Percentiles rank a stretch among this genome's conserved stretches.
Evolutionary conservation across 139 green algal species (phyloP).

Genomic region (Monoraphidium neglectum): DNA sequence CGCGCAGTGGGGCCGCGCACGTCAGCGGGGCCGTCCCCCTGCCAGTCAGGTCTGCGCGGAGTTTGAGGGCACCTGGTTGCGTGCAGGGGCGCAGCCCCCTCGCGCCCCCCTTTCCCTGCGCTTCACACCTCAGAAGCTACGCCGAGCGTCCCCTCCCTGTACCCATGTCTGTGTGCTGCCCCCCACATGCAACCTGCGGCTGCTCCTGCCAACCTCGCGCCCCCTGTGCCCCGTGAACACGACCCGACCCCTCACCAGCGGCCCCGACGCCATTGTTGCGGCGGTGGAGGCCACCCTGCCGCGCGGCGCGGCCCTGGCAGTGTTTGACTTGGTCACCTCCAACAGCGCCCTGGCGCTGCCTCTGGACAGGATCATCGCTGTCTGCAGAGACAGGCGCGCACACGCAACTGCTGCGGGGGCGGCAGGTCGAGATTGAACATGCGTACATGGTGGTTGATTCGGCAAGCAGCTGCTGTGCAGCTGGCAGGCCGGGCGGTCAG

Average conservation of each 20-base stretch:
- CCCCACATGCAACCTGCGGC: too few species aligned
- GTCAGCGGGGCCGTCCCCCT: slow-evolving; percentile 50
- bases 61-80: background rate
- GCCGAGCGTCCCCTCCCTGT: too few species aligned
- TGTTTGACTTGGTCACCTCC: slow-evolving; percentile 68
- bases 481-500: too few species aligned
- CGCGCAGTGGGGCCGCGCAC: slow-evolving; percentile 31
- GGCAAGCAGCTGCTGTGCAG: too few species aligned
- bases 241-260: slow-evolving; percentile 37
- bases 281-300: slow-evolving; percentile 50
- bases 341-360: slow-evolving; percentile 69
- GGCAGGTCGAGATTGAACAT: too few species aligned
- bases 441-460: too few species aligned
- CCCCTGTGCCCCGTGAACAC: too few species aligned
- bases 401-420: too few species aligned
- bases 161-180: too few species aligned
- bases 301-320: slow-evolving; percentile 39
- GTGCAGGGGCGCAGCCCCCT: background rate
- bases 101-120: too few species aligned
- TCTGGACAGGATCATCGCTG: slow-evolving; percentile 43
- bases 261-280: slow-evolving; percentile 41
- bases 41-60: slow-evolving; percentile 37
- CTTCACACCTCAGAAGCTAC: too few species aligned
- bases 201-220: too few species aligned
- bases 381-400: slow-evolving; percentile 52